Conservation (phyloP, 768 basidiomycete genomes). For the Crepidotus variabilis region DNA sequence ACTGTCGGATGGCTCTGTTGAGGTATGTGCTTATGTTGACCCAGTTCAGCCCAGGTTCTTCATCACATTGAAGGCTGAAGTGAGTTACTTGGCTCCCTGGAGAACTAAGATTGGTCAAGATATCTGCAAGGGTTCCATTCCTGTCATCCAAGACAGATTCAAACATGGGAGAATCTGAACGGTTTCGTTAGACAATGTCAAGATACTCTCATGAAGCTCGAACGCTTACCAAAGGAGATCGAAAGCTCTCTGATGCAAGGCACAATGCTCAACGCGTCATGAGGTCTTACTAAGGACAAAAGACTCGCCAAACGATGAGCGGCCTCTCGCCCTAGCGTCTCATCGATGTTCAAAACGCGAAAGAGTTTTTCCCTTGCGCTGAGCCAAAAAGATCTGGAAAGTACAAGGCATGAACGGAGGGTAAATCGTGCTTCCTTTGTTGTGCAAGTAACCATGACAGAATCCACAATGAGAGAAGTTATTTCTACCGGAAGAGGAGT, state of each 20-base stretch:
- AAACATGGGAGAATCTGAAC: background rate
- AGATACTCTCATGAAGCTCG: background rate
- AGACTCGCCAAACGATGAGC: background rate
- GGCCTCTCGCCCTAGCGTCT: background rate
- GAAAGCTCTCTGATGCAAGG: background rate
- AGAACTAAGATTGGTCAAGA: background rate
- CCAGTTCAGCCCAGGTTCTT: background rate
- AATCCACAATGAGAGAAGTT: background rate
- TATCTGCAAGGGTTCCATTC: background rate
- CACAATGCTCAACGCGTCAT: background rate
- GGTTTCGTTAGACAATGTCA: background rate
- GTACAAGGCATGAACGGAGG: background rate
- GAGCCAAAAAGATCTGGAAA: background rate
- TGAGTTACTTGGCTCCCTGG: background rate
- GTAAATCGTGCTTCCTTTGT: background rate
- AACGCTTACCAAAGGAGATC: background rate
- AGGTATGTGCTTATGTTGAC: background rate
- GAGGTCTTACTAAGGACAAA: background rate
- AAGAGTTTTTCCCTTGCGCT: background rate
- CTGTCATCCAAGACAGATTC: background rate
- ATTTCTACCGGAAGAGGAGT: background rate
- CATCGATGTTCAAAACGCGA: background rate
- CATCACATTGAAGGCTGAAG: background rate
- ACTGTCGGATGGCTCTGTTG: background rate
- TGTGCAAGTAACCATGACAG: background rate